Percentiles rank a stretch among this genome's conserved stretches.
These are phyloP conservation scores for Wickerhamiella nectarea DNA, from an alignment of 805 yeast species.

Conservation along the genomic window DNA sequence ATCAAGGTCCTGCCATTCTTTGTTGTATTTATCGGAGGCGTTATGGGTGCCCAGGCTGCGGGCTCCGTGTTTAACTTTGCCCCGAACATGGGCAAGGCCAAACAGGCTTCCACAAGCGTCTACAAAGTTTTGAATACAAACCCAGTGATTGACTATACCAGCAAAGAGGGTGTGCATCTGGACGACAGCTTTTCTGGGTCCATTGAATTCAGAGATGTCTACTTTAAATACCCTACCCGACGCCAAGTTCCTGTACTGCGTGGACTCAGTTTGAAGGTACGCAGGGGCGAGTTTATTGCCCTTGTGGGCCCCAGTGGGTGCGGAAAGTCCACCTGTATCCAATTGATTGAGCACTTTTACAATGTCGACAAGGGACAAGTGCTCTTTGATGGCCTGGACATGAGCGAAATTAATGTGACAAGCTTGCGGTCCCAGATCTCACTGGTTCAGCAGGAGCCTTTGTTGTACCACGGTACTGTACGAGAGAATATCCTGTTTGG, in stretches of 20 bases:
- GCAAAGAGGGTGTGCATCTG: conserved; percentile 22
- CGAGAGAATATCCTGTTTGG: conserved; percentile 46
- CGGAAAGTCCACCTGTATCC: conserved; percentile 47
- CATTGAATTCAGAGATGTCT: conserved; percentile 41
- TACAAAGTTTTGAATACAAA: conserved; percentile 22
- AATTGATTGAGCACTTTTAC: conserved; percentile 38
- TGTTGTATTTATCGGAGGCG: conserved; percentile 28
- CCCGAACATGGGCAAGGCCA: conserved; percentile 33
- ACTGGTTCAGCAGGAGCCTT: conserved; percentile 50
- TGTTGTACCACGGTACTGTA: conserved; percentile 40
- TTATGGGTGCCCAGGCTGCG: conserved; percentile 32
- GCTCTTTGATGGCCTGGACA: conserved; percentile 38
- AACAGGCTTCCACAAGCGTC: conserved; percentile 26
- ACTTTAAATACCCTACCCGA: conserved; percentile 55
- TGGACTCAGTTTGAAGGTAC: conserved; percentile 36
- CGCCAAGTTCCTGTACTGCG: conserved; percentile 37
- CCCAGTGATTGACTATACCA: conserved; percentile 26
- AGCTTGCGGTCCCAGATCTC: conserved; percentile 41
- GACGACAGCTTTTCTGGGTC: conserved; percentile 31
- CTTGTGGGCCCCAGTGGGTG: conserved; percentile 57
- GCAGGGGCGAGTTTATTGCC: conserved; percentile 41
- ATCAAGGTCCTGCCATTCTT: conserved; percentile 26
- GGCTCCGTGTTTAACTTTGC: conserved; percentile 27
- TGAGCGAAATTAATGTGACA: conserved; percentile 35
- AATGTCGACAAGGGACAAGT: conserved; percentile 37